Evolutionary conservation across 495 filamentous ascomycete species (phyloP).

Genomic region (Cladorrhinum samala): DNA sequence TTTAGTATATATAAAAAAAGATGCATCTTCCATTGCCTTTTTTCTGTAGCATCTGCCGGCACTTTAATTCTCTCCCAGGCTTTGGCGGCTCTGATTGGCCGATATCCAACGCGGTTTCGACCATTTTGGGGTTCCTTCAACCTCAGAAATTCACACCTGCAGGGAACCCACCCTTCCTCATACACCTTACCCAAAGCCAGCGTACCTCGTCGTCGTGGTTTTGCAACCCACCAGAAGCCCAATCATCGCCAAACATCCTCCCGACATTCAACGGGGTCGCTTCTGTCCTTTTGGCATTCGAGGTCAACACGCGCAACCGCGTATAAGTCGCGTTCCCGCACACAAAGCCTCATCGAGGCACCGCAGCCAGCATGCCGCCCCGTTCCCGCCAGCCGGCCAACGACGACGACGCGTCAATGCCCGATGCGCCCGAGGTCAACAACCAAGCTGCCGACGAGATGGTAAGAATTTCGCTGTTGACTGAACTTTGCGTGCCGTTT

Average conservation of each 20-base stretch:
- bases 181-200: constrained; percentile 13
- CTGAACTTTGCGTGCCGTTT: constrained; percentile 6
- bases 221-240: constrained; percentile 17
- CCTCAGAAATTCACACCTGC: constrained; percentile 30
- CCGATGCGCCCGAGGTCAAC: constrained; percentile 52
- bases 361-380: constrained; percentile 51
- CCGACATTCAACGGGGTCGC: background rate
- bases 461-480: constrained; percentile 40
- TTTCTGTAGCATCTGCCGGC: no score
- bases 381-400: constrained; percentile 42
- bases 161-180: constrained; percentile 25
- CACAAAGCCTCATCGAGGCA: constrained; percentile 15
- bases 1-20: no score
- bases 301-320: constrained; percentile 17
- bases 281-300: background rate
- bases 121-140: constrained; percentile 27
- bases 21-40: no score
- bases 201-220: constrained; percentile 7
- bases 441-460: constrained; percentile 36
- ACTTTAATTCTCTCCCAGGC: constrained; percentile 17
- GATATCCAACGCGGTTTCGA: constrained; percentile 24
- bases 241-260: constrained; percentile 20
- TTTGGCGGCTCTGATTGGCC: constrained; percentile 25
- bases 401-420: constrained; percentile 51
- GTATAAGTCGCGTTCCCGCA: constrained; percentile 41